Evolutionary conservation across 2,329 filamentous ascomycete species (phyloP), one percentile per base, ranked within the genome.

Genomic region (Aureobasidium lini): DNA sequence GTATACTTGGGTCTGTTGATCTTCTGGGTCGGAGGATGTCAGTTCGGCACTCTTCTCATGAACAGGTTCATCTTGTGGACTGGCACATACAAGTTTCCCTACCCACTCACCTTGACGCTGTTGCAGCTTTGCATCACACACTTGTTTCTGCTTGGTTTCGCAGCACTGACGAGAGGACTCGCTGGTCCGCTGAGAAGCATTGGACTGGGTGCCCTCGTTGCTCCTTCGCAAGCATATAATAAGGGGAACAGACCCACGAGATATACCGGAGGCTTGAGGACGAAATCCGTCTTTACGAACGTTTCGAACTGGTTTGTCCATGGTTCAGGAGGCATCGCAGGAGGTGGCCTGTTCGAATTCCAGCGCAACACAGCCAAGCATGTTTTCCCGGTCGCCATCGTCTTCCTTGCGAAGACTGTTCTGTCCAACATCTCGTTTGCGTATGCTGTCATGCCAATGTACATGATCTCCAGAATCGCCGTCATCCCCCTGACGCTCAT

Each of bases 351-450:
- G 3, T 78, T 82, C 58, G 79, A 81, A 62, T 80, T 81, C 57
- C 77, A 81, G 58, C 70, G 69, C 61, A 66, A 71, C 40, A 71
- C 77, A n/a, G 78, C 74, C 1, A 76, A 74, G 61, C 75, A 76
- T 59, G 76, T 78, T 18, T 67, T 81, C 1, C 79, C 78, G 11
- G 67, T 80, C 8, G 77, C 79, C 1, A 67, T 79, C 11, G 73
- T 81, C 50, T 81, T 78, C 61, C 70, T 80, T 29, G 72, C 74
- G 31, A 81, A 79, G 64, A 72, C 81, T 32, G 69, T 79, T 15
- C 71, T 82, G 16, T 81, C 77, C 64, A 82, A 81, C 67, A 73
- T 81, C 58, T 80, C 79, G 3, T 81, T 80, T 62, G 78, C 79
- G 74, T 81, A 81, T 62, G 75, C 78, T 13, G 75, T 77, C 53